Evolutionary conservation across 1,284 basidiomycete genomes (phyloP), one percentile per base, ranked within the genome.

Genomic region (Tilletia walkeri): DNA sequence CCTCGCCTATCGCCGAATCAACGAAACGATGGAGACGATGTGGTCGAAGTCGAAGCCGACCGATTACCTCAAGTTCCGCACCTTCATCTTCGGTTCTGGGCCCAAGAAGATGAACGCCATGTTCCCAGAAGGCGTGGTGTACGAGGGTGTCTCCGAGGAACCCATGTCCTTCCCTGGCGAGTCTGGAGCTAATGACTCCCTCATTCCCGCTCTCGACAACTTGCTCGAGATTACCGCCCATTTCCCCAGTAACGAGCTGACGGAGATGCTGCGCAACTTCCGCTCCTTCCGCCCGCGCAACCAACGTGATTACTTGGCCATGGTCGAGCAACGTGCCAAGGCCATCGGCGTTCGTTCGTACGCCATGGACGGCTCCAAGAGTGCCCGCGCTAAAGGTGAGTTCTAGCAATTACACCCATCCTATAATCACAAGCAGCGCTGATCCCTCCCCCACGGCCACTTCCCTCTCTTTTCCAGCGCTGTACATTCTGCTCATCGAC

Each of bases 91-190:
- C 49, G 81, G 81, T 18, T 78, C 76, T 7, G 50, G 50, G n/a
- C 50, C 50, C 7, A 76, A 78, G 66, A 76, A 80, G 68, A 71
- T 71, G 67, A 82, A 81, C 38, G 72, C 74, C 36, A 80, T 81
- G 79, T 83, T 83, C 75, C 81, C 81, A 2, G 59, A 78, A 1
- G 81, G 81, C 1, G 81, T 82, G 24, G 65, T 75, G 2, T 83
- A 82, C 72, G 77, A 82, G 30, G 81, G 81, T 0, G 75, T 77
- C 0, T 65, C 53, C 20, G 73, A 78, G 70, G 39, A 20, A 34
- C 18, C 66, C 18, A 34, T 56, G 24, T 61, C 53, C 66, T 67
- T 67, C 4, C 53, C 66, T n/a, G 50, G 50, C 7, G 30, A 67
- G 20, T 54, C 34, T 18, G 80, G 80, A 2, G 77, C 75, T 4